Evolutionary conservation across 2,329 filamentous ascomycete genomes (phyloP).

Genomic region (Gnomoniopsis sp.): DNA sequence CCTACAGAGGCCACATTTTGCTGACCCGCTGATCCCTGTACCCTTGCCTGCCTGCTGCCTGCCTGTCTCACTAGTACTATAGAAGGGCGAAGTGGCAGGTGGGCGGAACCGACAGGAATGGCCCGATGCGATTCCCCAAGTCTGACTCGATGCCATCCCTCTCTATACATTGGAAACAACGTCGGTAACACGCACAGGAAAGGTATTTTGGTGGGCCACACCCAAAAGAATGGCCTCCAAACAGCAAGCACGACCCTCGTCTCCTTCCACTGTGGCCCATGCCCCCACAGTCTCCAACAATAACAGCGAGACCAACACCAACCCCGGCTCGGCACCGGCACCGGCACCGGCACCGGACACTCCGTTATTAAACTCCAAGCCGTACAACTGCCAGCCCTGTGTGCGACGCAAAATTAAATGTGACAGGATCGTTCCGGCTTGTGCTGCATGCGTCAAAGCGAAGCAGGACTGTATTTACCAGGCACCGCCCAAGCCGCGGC

Average conservation of each 20-base stretch:
- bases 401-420: conserved; percentile 28
- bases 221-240: not conserved
- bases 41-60: too few relatives aligned
- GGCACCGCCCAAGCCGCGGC: conserved; percentile 33
- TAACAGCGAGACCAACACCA: too few relatives aligned
- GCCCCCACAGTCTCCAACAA: too few relatives aligned
- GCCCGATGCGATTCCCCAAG: not conserved
- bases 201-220: not conserved
- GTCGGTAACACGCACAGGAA: not conserved
- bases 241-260: not conserved
- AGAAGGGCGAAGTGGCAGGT: too few relatives aligned
- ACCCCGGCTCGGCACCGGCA: too few relatives aligned
- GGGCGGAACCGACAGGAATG: too few relatives aligned
- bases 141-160: not conserved
- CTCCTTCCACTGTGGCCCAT: not conserved
- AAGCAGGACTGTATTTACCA: conserved; percentile 37
- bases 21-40: too few relatives aligned
- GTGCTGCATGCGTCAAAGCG: conserved; percentile 24
- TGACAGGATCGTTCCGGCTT: conserved; percentile 23
- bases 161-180: not conserved
- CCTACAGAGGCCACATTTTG: too few relatives aligned
- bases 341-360: not conserved
- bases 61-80: too few relatives aligned
- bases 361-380: not conserved
- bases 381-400: conserved; percentile 27